Evolutionary conservation across 1,284 basidiomycete genomes (phyloP).

Genomic region (Naganishia albida): DNA sequence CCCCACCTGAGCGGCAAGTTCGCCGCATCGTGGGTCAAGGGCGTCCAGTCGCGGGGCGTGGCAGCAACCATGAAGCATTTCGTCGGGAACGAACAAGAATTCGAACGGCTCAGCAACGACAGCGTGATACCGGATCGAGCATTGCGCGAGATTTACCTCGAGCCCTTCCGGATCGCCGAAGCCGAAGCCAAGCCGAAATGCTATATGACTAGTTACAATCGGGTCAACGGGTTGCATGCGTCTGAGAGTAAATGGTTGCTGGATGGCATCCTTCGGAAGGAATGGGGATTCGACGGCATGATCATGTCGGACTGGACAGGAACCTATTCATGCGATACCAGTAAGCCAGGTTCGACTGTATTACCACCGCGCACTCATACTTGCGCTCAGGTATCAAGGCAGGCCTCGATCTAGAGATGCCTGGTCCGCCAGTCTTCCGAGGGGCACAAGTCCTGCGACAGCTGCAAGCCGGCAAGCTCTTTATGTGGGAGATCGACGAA

Average conservation of each 20-base stretch:
- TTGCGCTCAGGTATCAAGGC: constrained; percentile 60
- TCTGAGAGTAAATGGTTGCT: constrained; percentile 67
- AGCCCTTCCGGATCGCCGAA: constrained; percentile 80
- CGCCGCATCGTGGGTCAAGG: constrained; percentile 70
- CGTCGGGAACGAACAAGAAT: constrained; percentile 52
- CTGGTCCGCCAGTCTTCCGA: constrained; percentile 47
- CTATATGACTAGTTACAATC: constrained; percentile 58
- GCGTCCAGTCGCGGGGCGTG: constrained; percentile 70
- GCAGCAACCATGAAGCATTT: constrained; percentile 57
- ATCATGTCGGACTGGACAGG: constrained; percentile 72
- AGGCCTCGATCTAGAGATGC: constrained; percentile 78
- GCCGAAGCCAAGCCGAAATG: constrained; percentile 58
- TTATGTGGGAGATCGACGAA: constrained; percentile 65
- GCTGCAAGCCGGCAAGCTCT: constrained; percentile 66
- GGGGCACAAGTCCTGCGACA: constrained; percentile 60
- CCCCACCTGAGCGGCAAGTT: constrained; percentile 70
- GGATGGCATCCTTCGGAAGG: constrained; percentile 45
- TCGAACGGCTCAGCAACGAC: constrained; percentile 44
- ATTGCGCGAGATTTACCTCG: constrained; percentile 77
- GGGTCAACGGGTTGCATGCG: constrained; percentile 67
- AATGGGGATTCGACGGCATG: constrained; percentile 72
- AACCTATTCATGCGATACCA: constrained; percentile 33
- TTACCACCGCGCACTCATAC: no score
- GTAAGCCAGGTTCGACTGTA: neutral
- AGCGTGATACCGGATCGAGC: constrained; percentile 57